phyloP scores from a whole-genome alignment of 352 stramenopile species.

The Phytopythium montanum region DNA sequence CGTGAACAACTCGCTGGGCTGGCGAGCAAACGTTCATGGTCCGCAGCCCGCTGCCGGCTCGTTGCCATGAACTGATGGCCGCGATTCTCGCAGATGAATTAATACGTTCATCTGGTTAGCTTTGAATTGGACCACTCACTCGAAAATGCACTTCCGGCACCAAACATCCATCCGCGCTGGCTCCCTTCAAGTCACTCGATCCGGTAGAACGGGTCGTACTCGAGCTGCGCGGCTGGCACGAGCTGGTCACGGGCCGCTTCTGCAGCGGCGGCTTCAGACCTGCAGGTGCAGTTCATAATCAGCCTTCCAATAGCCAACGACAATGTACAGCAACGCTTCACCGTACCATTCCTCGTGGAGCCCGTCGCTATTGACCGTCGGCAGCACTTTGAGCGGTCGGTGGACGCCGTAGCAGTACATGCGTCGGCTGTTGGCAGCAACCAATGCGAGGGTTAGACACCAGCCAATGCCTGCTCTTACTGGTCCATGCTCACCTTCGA shows the following conservation, averaged over 20 bases:
- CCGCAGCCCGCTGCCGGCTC: too few species aligned
- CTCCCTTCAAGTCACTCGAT: neutral
- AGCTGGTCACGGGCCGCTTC: constrained; percentile 16
- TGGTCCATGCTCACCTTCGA: constrained; percentile 36
- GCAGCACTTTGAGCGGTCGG: constrained; percentile 47
- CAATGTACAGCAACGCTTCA: neutral
- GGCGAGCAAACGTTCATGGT: neutral
- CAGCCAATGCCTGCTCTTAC: neutral
- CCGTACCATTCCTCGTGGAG: constrained; percentile 37
- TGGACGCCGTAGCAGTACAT: constrained; percentile 73
- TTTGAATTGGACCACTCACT: neutral
- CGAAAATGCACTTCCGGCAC: neutral
- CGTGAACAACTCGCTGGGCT: neutral
- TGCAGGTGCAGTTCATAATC: neutral
- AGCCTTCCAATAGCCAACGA: neutral
- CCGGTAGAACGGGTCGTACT: constrained; percentile 42
- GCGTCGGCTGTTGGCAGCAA: constrained; percentile 27
- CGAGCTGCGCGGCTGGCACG: constrained; percentile 24
- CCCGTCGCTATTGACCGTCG: constrained; percentile 66
- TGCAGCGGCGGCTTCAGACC: neutral
- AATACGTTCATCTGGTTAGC: neutral
- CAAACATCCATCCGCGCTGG: neutral
- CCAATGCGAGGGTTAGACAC: neutral
- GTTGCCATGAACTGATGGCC: neutral
- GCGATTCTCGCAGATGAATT: neutral